Percentiles rank a stretch among this genome's conserved stretches.
Conservation (phyloP, 2,329 filamentous ascomycete species). For the Apiospora kogelbergensis region DNA sequence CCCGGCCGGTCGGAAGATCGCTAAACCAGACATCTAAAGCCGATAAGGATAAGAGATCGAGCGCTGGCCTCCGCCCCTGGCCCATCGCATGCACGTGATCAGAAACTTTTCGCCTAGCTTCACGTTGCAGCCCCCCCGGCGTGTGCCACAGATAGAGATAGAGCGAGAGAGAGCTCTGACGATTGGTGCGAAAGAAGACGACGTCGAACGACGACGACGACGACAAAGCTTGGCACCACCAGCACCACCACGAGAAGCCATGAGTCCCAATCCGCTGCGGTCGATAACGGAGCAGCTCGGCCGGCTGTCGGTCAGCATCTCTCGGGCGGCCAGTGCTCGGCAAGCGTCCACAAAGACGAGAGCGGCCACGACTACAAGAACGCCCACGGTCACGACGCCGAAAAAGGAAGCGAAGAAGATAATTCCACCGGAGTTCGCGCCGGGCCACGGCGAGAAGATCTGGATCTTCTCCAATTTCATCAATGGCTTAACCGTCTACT, state of each 20-base stretch:
- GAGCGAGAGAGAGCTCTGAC: not conserved
- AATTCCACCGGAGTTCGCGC: conserved; percentile 22
- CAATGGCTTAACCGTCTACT: conserved; percentile 53
- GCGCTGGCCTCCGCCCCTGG: not conserved
- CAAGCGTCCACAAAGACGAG: conserved; percentile 24
- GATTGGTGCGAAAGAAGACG: not conserved
- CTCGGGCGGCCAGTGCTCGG: conserved; percentile 41
- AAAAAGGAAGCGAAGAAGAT: conserved; percentile 13
- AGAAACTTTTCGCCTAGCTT: conserved; percentile 8
- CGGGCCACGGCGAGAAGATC: conserved; percentile 56
- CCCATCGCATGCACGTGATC: not conserved
- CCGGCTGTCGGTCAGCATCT: conserved; percentile 42
- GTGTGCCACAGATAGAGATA: not conserved
- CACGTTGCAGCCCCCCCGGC: not conserved
- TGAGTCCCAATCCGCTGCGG: conserved; percentile 35
- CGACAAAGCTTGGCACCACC: conserved; percentile 7
- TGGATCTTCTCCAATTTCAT: conserved; percentile 54
- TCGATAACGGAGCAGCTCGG: conserved; percentile 35
- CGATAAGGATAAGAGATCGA: conserved; percentile 2
- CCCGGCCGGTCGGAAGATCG: conserved; percentile 3
- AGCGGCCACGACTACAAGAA: too few relatives aligned
- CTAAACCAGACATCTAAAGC: not conserved
- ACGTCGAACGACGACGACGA: not conserved
- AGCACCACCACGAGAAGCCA: conserved; percentile 22
- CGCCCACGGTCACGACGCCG: not conserved